Evolutionary conservation across 148 eudicot genomes (phyloP), one percentile per base, ranked within the genome.

Genomic region (Rhododendron mucronatum): DNA sequence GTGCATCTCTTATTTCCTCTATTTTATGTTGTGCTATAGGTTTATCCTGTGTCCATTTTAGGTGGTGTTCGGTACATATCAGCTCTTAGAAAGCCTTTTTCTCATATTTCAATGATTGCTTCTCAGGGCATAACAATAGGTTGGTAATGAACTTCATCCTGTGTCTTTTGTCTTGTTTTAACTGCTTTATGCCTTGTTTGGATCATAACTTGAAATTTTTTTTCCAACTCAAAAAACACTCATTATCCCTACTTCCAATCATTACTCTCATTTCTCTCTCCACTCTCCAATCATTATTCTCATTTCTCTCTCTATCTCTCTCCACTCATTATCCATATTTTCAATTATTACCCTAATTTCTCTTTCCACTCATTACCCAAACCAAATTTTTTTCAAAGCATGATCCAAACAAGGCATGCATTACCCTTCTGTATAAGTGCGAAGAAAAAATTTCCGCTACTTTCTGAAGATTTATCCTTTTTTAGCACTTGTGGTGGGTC

Each of bases 111-210:
- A 12, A 87, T 96, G 91, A 91, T 94, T 83, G 99, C 95, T 91
- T 95, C 99, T 86, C 99, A 96, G 90, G 99, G 99, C 91, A 92
- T 96, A 84, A 88, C 87, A 75, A 59, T 92, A 89, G 96, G 98
- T 96, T 59, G 55, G 86, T 82, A 63, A 82, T 71, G 33, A 51
- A 28, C 59, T 57, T 83, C 26, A 30, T 23, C 39, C 41, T 77
- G 47, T 51, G 15, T 26, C 73, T 85, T 26, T 37, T 73, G 4
- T 33, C 26, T 67, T 71, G 39, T 45, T 69, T 81, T 47, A 77
- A 61, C 71, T 37, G 50, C 28, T 39, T 78, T 78, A 41, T 41
- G 45, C 45, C 45, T 41, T 41, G 45, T 41, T 41, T 0, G 45
- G 45, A 41, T 41, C 45, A 5, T 41, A 41, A 41, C 45, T 41